These are phyloP conservation scores for Clathrus columnatus DNA, from an alignment of 768 basidiomycete species.

Conservation along the genomic window DNA sequence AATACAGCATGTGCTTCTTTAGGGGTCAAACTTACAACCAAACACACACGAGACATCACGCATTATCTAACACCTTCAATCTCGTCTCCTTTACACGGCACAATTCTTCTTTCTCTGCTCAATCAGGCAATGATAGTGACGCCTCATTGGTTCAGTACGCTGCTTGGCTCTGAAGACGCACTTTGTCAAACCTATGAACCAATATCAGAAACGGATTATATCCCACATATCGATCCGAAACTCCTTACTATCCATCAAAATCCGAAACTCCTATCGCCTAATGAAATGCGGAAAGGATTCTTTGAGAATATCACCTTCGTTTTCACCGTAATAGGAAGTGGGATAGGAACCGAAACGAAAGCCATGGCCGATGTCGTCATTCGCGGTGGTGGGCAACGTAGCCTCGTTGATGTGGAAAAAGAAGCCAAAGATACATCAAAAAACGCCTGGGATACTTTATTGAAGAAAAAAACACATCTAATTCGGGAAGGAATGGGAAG, in stretches of 20 bases:
- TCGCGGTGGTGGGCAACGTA: constrained; percentile 52
- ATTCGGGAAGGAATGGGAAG: constrained; percentile 11
- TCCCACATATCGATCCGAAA: constrained; percentile 46
- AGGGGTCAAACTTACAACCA: constrained; percentile 52
- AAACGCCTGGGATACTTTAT: constrained; percentile 27
- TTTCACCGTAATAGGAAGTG: constrained; percentile 29
- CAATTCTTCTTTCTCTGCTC: constrained; percentile 51
- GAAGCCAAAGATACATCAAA: constrained; percentile 43
- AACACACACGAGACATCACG: constrained; percentile 39
- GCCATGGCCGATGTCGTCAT: constrained; percentile 43
- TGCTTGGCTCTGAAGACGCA: constrained; percentile 44
- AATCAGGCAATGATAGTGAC: constrained; percentile 51
- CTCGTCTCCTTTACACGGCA: constrained; percentile 30
- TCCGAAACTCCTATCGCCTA: constrained; percentile 26
- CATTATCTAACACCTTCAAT: constrained; percentile 55
- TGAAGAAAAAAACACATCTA: not conserved
- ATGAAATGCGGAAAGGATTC: constrained; percentile 51
- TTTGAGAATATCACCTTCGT: constrained; percentile 48
- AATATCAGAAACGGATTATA: constrained; percentile 46
- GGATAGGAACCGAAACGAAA: constrained; percentile 42
- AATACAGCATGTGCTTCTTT: not conserved
- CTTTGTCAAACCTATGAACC: constrained; percentile 29
- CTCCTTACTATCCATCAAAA: constrained; percentile 23
- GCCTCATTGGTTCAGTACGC: constrained; percentile 57
- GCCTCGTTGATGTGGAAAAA: constrained; percentile 45